Evolutionary conservation across 768 basidiomycete genomes (phyloP), one percentile per base, ranked within the genome.

Genomic region (Krasilnikovozyma curviuscula): DNA sequence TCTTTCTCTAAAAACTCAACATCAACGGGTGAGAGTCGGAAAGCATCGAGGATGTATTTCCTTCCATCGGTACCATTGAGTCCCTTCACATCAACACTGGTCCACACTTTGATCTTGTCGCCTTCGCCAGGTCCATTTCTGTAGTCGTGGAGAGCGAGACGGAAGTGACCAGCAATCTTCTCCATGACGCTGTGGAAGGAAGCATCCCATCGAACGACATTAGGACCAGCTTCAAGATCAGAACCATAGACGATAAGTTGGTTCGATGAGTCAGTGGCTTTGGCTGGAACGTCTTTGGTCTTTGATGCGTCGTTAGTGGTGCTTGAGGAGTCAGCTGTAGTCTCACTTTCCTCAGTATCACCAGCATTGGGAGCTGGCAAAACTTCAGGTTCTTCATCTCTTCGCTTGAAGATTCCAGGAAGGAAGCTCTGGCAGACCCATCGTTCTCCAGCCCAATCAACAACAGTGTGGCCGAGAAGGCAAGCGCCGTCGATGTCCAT

Each of bases 351-450:
- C 10, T 27, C 13, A 6, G 44, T 40, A n/a, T 47, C 45, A 7
- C 18, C 52, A 33, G 34, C 24, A 12, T 42, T 31, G n/a, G n/a
- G n/a, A n/a, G n/a, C n/a, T n/a, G n/a, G n/a, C n/a, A n/a, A n/a
- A n/a, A 43, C 56, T 40, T 56, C 56, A 1, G 57, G 61, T 8
- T 57, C 61, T 5, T 57, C 59, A 10, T 53, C 57, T 40, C 31
- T 46, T 44, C 55, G 57, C 28, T 61, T 59, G 61, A 68, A 68
- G 47, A 69, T 64, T 27, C 68, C 68, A 23, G 68, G 68, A 14
- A 68, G 55, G 53, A 69, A 61, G 27, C 57, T 60, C 58, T 70
- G 68, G 42, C 64, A 68, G 54, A 69, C 63, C 67, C 67, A 70
- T 49, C 68, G 59, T 52, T 65, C 60, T 16, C 68, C 68, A 29